Conservation (phyloP, 768 basidiomycete genomes). For the Pilatotrama ljubarskyi region DNA sequence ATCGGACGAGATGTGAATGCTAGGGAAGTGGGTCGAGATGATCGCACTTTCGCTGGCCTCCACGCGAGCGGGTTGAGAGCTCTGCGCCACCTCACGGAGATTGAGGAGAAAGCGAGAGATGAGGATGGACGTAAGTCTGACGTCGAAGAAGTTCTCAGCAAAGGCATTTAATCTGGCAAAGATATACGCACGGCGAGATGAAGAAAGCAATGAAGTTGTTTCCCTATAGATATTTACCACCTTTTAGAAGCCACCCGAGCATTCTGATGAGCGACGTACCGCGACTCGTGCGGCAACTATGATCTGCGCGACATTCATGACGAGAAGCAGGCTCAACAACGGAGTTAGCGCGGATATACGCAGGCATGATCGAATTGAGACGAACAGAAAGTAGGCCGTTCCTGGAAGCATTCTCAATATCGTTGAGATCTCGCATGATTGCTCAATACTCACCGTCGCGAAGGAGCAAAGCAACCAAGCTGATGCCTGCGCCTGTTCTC, state of each 20-base stretch:
- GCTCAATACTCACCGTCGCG: constrained; percentile 17
- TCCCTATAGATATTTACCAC: constrained; percentile 1
- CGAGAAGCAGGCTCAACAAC: constrained; percentile 12
- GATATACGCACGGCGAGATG: constrained; percentile 16
- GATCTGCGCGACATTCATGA: constrained; percentile 22
- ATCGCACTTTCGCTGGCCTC: neutral
- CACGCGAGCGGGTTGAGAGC: neutral
- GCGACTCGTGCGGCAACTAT: constrained; percentile 11
- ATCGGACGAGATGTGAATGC: neutral
- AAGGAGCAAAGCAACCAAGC: constrained; percentile 8
- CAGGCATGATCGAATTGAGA: neutral
- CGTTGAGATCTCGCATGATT: neutral
- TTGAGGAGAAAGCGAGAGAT: constrained; percentile 24
- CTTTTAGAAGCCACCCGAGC: neutral
- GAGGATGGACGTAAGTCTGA: constrained; percentile 21
- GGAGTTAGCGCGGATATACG: neutral
- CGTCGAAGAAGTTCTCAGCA: too few species aligned
- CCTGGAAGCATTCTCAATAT: neutral
- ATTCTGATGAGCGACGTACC: neutral
- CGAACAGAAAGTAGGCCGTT: constrained; percentile 7
- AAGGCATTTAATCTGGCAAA: too few species aligned
- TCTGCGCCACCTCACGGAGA: constrained; percentile 8
- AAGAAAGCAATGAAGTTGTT: constrained; percentile 22
- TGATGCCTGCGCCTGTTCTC: neutral
- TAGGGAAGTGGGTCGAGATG: constrained; percentile 6